Conservation (phyloP, 495 filamentous ascomycete genomes). For the Aspergillus haitiensis region DNA sequence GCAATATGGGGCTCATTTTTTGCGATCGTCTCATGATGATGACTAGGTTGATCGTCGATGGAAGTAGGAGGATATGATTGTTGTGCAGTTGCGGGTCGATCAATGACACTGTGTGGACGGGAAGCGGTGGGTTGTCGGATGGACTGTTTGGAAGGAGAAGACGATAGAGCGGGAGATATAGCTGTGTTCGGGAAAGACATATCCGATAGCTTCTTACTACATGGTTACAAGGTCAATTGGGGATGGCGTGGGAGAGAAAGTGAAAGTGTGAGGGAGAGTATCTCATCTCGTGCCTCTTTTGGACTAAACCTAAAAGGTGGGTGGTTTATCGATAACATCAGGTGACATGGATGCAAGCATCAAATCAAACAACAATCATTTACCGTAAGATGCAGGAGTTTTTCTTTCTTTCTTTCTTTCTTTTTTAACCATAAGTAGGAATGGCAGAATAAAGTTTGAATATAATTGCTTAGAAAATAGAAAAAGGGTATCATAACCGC, state of each 20-base stretch:
- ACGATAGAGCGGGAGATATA: conserved; percentile 28
- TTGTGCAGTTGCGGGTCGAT: conserved; percentile 23
- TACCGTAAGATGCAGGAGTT: conserved; percentile 7
- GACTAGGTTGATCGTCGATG: conserved; percentile 16
- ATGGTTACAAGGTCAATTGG: conserved; percentile 29
- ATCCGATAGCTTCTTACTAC: conserved; percentile 33
- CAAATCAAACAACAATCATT: too few species aligned
- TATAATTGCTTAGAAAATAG: not conserved
- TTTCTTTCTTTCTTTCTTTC: not conserved
- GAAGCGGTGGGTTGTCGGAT: conserved; percentile 20
- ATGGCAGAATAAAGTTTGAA: not conserved
- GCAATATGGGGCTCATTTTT: conserved; percentile 14
- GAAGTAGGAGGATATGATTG: conserved; percentile 14
- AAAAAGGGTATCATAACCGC: conserved; percentile 23
- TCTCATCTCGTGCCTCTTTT: conserved; percentile 2
- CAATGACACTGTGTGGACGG: conserved; percentile 29
- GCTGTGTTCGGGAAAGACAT: conserved; percentile 43
- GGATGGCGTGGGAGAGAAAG: not conserved
- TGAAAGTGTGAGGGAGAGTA: conserved; percentile 12
- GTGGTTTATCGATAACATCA: conserved; percentile 26
- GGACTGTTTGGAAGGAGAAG: conserved; percentile 36
- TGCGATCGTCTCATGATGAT: conserved; percentile 13
- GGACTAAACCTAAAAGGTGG: not conserved
- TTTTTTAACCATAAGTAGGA: not conserved
- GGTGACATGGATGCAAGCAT: conserved; percentile 13